Evolutionary conservation across 495 filamentous ascomycete genomes (phyloP).

Genomic region (Penicillium psychrofluorescens): DNA sequence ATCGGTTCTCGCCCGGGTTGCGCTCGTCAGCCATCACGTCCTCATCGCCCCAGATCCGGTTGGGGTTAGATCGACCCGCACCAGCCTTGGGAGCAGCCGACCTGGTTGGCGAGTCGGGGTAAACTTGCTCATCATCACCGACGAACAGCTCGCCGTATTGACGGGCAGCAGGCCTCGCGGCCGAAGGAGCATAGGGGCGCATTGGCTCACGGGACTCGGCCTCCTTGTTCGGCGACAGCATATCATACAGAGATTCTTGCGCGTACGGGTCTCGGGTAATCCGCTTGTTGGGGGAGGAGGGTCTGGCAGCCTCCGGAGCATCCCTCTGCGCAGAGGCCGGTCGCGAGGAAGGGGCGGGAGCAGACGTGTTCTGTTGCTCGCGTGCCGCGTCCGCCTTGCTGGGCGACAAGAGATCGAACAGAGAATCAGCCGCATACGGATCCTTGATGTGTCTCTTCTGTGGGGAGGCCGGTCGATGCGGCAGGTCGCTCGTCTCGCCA

Average conservation of each 20-base stretch:
- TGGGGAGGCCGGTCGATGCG: constrained; percentile 2
- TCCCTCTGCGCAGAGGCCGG: no score
- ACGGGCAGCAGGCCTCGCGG: constrained; percentile 55
- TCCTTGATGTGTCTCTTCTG: constrained; percentile 17
- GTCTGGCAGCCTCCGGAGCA: constrained; percentile 24
- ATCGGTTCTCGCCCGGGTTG: constrained; percentile 32
- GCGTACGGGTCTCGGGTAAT: constrained; percentile 16
- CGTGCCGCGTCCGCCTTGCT: constrained; percentile 13
- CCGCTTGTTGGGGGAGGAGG: constrained; percentile 12
- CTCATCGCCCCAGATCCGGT: constrained; percentile 59
- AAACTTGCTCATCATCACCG: constrained; percentile 33
- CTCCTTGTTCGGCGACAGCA: constrained; percentile 19
- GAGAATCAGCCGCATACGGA: constrained; percentile 16
- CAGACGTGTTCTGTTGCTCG: no score
- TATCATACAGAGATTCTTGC: constrained; percentile 14
- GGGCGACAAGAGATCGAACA: constrained; percentile 19
- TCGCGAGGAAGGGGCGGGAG: no score
- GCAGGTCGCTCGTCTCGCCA: neutral
- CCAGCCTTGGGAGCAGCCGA: constrained; percentile 45
- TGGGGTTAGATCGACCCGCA: constrained; percentile 55
- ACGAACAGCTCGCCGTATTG: constrained; percentile 60
- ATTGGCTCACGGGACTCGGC: constrained; percentile 8
- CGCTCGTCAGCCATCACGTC: constrained; percentile 27
- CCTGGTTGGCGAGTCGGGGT: constrained; percentile 42
- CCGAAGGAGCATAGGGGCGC: constrained; percentile 36